Base-by-base conservation (phyloP, 495 filamentous ascomycete genomes). In the Penicillium robsamsonii region DNA sequence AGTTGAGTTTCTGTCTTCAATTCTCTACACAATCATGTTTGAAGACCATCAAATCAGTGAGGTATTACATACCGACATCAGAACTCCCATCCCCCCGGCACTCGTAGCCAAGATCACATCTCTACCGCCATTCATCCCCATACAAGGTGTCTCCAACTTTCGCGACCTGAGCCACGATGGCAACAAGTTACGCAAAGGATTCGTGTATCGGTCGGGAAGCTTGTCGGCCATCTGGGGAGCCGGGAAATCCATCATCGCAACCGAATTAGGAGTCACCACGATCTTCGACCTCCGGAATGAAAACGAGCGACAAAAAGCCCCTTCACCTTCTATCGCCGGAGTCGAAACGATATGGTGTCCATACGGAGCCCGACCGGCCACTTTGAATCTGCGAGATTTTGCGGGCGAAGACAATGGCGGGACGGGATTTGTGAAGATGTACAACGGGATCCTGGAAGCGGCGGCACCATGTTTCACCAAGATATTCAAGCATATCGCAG, bases 251-350 rank as follows among this genome's bases (percentile, higher is more conserved):
- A 69, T 71, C 13, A 71, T 91, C 38, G 57, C 46, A 48, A 54
- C 64, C 7, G 57, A 64, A 5, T 68, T 90, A 10, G 77, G 79
- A 6, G 81, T 91, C 58, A 78, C 72, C 15, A 75, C 79, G 30
- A 78, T 90, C 38, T 89, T 82, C 58, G 86, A 91, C 66, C 72
- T 91, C 8, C 83, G 89, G 35, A 85, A 84, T 2, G 80, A 87
- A 58, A 70, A 80, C 20, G 70, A 81, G 53, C 61, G 70, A 13
- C 56, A 56, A 29, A 49, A 72, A 30, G 70, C 61, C 20, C 82
- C 79, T 49, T 66, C 63, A 33, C 67, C 62, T 3, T 61, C 62
- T 38, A 70, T 69, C 35, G 56, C 53, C 8, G 82, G 79, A 1
- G 75, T 79, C 40, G 61, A 75, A 18, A 75, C 78, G 25, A 64